Evolutionary conservation across 768 basidiomycete genomes (phyloP), one percentile per base, ranked within the genome.

Genomic region (Mrakia gelida): DNA sequence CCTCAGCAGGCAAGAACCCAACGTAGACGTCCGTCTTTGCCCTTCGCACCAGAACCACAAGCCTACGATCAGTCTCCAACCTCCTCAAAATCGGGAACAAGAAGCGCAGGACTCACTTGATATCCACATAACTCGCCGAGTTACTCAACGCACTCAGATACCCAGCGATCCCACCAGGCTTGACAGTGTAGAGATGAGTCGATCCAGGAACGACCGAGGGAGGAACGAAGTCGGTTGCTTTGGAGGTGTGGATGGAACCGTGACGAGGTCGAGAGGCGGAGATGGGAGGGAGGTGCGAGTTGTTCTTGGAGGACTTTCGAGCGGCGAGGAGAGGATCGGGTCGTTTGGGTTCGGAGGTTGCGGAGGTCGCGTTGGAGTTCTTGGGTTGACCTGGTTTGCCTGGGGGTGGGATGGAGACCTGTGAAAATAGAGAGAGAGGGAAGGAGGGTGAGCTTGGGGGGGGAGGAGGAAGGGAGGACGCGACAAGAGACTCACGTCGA

Each of bases 21-120:
- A 98, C 97, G 81, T 96, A 99, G n/a, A 91, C 92, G 82, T 99
- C 96, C 0, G 95, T 98, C 86, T 98, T 98, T 7, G 97, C 95
- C 45, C 81, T 82, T 73, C 13, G 38, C 1, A 32, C 32, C 16
- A 38, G 16, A 30, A 34, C 34, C 4, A 32, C 3, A 32, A 28
- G 34, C 21, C 67, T 2, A 15, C 30, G 32, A 34, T 30, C n/a
- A 7, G 30, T 68, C n/a, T 68, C 8, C 38, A 21, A 21, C 8
- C 21, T 38, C 38, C 38, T 34, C 32, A 13, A 13, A 15, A 45
- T 15, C 45, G 15, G 11, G 15, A 45, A 43, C 41, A 45, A 45
- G 15, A 45, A 6, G 38, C 38, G 38, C 38, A 21, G 8, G 71
- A 76, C 80, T 76, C 26, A 81, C 80, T 88, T 91, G 83, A 99